A percentile compares a stretch with the other conserved stretches of the same genome.
Conservation (phyloP, 345 rosid genomes). For the Firmiana major region DNA sequence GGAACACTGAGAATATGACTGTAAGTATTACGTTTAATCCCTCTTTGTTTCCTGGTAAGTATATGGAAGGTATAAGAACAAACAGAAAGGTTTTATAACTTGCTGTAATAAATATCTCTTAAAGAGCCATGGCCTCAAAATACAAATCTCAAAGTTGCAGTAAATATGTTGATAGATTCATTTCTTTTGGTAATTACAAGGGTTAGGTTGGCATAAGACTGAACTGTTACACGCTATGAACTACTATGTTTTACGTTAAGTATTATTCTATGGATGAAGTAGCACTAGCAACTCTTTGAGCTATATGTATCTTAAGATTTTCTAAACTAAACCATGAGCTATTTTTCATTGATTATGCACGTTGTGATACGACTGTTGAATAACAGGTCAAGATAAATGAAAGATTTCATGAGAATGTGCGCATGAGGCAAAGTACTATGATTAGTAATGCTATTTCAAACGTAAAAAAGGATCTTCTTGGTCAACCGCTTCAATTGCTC, state of each 20-base stretch:
- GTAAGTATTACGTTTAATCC: slow-evolving; percentile 43
- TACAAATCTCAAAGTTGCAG: background rate
- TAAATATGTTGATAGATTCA: background rate
- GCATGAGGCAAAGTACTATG: slow-evolving; percentile 96
- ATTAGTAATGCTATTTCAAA: slow-evolving; percentile 69
- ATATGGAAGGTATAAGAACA: slow-evolving; percentile 1
- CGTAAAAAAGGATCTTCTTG: slow-evolving; percentile 84
- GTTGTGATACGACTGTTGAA: slow-evolving; percentile 11
- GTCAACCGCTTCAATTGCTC: slow-evolving; percentile 95
- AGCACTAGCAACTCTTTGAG: background rate
- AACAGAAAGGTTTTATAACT: background rate
- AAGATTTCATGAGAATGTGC: slow-evolving; percentile 73
- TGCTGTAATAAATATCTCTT: background rate
- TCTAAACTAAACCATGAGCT: background rate
- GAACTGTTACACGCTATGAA: background rate
- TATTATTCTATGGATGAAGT: background rate
- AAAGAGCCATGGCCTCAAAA: background rate
- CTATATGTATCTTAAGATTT: background rate
- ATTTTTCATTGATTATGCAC: slow-evolving; percentile 4
- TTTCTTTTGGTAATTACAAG: background rate
- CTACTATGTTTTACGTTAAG: background rate
- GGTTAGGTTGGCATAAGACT: background rate
- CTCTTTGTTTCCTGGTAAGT: background rate
- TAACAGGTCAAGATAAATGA: slow-evolving; percentile 81
- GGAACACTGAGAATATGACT: slow-evolving; percentile 96